Evolutionary conservation across 2,329 filamentous ascomycete genomes (phyloP), one percentile per base, ranked within the genome.

Genomic region (Pseudocercospora vitis): DNA sequence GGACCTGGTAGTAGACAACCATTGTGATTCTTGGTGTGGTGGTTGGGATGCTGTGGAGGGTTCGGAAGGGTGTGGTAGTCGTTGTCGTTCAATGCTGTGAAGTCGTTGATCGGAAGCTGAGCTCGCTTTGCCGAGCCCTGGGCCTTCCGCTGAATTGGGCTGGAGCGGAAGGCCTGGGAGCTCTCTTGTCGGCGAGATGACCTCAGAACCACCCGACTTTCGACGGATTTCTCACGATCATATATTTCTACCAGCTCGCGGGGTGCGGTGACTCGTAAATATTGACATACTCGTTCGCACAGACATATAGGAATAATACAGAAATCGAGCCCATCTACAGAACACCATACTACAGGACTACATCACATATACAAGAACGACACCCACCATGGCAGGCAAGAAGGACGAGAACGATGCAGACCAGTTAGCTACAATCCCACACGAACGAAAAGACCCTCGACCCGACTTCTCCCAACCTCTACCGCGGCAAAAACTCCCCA

Each of bases 1-100:
- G 65, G 63, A 80, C 71, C 53, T 73, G 71, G 72, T 80, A 80
- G 69, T 74, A 76, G 63, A 71, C 73, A 67, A 80, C 78, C 78
- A 80, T 80, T 21, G 52, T 69, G 55, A 53, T 55, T 53, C 55
- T n/a, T 53, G 32, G 14, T 48, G 7, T 35, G 47, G 50, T 39
- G 35, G 21, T 44, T 16, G 39, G 39, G 50, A 40, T 44, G 8
- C 42, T 21, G 35, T 47, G 1, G 53, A 16, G 45, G 19, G 39
- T 51, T 48, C 53, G 53, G 37, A 29, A 32, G 39, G 39, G 33
- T 49, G 50, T 56, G 31, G 50, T 32, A 50, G 51, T 40, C 48
- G 50, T 18, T 31, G 49, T 8, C 2, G 21, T 48, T 50, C 35
- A 52, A 47, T 55, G 37, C 49, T 55, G n/a, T n/a, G 47, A 51